Base-by-base conservation (phyloP, 306 rosid genomes). In the Begonia fuchsioides region DNA sequence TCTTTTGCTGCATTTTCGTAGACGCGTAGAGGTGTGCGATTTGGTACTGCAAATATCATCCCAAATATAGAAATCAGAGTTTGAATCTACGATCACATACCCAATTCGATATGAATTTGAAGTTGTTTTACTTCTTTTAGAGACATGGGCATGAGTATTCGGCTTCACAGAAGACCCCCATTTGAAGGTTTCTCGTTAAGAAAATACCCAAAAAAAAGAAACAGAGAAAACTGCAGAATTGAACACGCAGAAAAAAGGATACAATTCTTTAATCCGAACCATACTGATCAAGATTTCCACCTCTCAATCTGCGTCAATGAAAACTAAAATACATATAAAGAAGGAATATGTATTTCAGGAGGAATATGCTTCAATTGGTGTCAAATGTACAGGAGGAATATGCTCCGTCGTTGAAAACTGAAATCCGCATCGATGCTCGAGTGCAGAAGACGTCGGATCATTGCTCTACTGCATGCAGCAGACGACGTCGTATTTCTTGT, bases 181-280 rank as follows among this genome's bases (percentile, higher is more conserved):
- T 57, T 38, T 26, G 13, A 50, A 59, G 12, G 59, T 45, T 53
- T 14, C 6, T 11, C 38, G 59, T 67, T 32, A 67, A 62, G 70
- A 66, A 67, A 66, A 66, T 49, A 18, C 40, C 55, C 35, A 20
- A 2, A 64, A n/a, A 2, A 26, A 1, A 8, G 7, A 26, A 26
- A 0, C 5, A 6, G 7, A 1, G 7, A 26, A n/a, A 26, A 26
- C 35, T 26, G 35, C 35, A 4, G 35, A n/a, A 26, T 26, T 26
- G 7, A 26, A 26, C 35, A 4, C 7, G 35, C 35, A 53, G 47
- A 4, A 32, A 50, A 19, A 56, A 61, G 69, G 77, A 72, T 72
- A 72, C 77, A 72, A 67, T 43, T 72, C 77, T 65, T 67, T 72
- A 45, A 58, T 54, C 57, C 62, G 73, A 67, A 72, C 77, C 77